phyloP scores from a whole-genome alignment of 1,139 yeast species.

The Kodamaea sp. region DNA sequence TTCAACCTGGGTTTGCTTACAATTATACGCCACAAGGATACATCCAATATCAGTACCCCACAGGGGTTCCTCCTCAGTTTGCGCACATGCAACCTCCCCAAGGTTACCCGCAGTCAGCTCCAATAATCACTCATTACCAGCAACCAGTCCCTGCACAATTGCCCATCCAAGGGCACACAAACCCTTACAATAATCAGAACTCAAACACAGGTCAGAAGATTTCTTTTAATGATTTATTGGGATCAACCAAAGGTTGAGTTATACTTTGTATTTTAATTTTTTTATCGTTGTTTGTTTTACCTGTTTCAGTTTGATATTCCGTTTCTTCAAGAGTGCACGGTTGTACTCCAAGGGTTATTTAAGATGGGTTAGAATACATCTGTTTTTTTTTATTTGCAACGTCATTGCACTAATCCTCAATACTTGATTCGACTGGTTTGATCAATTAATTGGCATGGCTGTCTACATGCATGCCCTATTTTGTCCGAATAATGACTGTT shows the following conservation, averaged over 20 bases:
- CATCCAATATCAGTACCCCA: conserved; percentile 26
- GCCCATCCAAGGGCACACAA: conserved; percentile 3
- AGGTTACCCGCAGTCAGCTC: conserved; percentile 7
- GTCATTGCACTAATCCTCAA: neutral
- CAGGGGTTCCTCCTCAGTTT: conserved; percentile 9
- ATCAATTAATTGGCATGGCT: conserved; percentile 9
- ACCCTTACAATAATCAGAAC: conserved; percentile 5
- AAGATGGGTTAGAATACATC: too few relatives aligned
- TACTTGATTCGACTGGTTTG: conserved; percentile 13
- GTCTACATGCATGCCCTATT: conserved; percentile 1
- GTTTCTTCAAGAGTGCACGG: conserved; percentile 5
- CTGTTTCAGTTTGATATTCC: conserved; percentile 5
- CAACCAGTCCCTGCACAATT: conserved; percentile 10
- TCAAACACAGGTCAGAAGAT: conserved; percentile 35
- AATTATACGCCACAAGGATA: conserved; percentile 34
- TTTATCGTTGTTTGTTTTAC: conserved; percentile 4
- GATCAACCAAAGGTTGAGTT: conserved; percentile 29
- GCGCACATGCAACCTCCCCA: conserved; percentile 8
- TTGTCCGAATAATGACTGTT: conserved; percentile 5
- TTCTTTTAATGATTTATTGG: conserved; percentile 43
- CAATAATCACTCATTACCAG: conserved; percentile 12
- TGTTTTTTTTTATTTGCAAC: too few relatives aligned
- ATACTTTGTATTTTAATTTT: conserved; percentile 2
- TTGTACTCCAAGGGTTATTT: conserved; percentile 2
- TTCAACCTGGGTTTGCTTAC: conserved; percentile 33